Base-by-base conservation (phyloP, 2,329 filamentous ascomycete genomes). In the Microcyclospora pomicola region DNA sequence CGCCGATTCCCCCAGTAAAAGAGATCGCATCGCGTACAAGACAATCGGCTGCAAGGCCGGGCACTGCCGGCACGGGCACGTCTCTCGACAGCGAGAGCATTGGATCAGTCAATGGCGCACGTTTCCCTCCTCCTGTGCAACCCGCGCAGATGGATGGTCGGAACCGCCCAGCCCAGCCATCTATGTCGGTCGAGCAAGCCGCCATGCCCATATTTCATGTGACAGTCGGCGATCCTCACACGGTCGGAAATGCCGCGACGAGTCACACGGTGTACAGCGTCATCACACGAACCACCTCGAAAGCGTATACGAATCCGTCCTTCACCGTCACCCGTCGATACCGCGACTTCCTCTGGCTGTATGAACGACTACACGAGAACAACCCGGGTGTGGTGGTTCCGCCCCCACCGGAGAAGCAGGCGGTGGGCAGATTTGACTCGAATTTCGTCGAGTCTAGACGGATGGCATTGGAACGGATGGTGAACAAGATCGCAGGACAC, bases 191-290 rank as follows among this genome's bases (percentile, higher is more conserved):
- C 39, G 88, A 96, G 61, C 83, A 93, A 64, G 91, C 91, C 34
- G 80, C 88, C 24, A 93, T 94, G 62, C 91, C 91, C 5, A 81
- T 69, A 31, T 98, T 96, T 61, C 68, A 83, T 35, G 96, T 98
- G 52, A 77, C 73, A 2, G 91, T 98, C 15, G 91, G 91, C 41
- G 91, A 98, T 63, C 91, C 91, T 39, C 87, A 95, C 64, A 98
- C 96, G 66, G 88, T 98, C 49, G 91, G 91, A 42, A 91, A 96
- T 62, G 63, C 96, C 59, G 95, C 91, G 7, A 94, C 83, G 60
- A 94, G 87, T 46, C 91, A 98, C 61, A 98, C 94, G 47, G 91
- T 96, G 34, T 98, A 98, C 64, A 85, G 85, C 52, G 91, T 98
- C 47, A 75, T 82, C 53, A 98, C 91, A 41, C 91, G 82, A 82